phyloP scores from a whole-genome alignment of 192 early-diverging fungal species.

The Phycomyces nitens region DNA sequence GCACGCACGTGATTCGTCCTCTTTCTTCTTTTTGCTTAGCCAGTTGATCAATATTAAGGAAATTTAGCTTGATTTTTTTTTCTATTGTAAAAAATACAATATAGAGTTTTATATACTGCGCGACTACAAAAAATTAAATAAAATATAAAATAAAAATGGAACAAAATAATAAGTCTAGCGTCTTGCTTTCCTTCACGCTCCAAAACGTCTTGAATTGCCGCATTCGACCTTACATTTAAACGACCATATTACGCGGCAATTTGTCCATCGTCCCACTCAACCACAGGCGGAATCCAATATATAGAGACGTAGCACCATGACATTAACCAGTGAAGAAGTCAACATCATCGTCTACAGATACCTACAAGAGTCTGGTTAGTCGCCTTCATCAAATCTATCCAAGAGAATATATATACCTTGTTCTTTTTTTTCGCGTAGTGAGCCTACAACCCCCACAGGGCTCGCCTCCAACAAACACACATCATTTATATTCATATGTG shows the following conservation, averaged over 20 bases:
- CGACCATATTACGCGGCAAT: not conserved
- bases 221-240: not conserved
- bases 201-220: not conserved
- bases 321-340: conserved; percentile 79
- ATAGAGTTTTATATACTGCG: too few relatives aligned
- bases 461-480: too few relatives aligned
- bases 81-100: too few relatives aligned
- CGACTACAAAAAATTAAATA: too few relatives aligned
- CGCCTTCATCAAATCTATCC: not conserved
- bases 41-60: too few relatives aligned
- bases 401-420: not conserved
- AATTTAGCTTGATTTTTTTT: too few relatives aligned
- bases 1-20: too few relatives aligned
- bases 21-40: too few relatives aligned
- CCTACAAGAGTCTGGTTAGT: conserved; percentile 78
- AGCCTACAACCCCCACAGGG: too few relatives aligned
- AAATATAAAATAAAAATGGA: too few relatives aligned
- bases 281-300: not conserved
- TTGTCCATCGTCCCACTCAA: not conserved
- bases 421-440: not conserved
- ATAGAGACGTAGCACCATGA: conserved; percentile 36
- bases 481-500: too few relatives aligned
- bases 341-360: conserved; percentile 88
- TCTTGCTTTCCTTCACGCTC: not conserved
- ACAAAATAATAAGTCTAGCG: not conserved